phyloP scores from a whole-genome alignment of 1,284 basidiomycete species.

The Papiliotrema nemorosa region DNA sequence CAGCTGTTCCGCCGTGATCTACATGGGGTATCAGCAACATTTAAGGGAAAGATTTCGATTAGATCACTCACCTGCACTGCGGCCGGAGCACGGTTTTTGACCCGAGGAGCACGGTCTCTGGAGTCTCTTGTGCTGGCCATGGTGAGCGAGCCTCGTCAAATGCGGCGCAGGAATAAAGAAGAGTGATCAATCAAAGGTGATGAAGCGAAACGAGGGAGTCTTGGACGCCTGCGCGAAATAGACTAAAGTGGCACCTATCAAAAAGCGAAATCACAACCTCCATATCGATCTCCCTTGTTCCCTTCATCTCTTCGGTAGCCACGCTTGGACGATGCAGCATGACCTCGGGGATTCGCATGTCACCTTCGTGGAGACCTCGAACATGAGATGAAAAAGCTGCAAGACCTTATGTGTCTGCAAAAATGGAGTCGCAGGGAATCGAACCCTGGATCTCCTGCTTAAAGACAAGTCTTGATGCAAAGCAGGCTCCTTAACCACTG shows the following conservation, averaged over 20 bases:
- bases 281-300: no score
- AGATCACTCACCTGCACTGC: conserved; percentile 68
- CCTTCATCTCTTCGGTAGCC: no score
- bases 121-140: conserved; percentile 29
- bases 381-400: no score
- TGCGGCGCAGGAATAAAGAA: no score
- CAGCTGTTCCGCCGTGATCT: conserved; percentile 98
- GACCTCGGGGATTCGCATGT: no score
- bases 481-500: conserved; percentile 14
- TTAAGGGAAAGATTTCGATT: neutral
- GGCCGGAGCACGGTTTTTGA: conserved; percentile 91
- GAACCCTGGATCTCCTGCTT: conserved; percentile 17
- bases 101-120: conserved; percentile 57
- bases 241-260: neutral
- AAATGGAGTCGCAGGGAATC: conserved; percentile 15
- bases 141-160: no score
- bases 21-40: conserved; percentile 3
- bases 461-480: conserved; percentile 5
- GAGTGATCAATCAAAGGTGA: no score
- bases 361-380: no score
- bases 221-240: no score
- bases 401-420: neutral
- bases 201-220: no score
- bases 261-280: no score
- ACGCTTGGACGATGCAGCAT: no score